These are phyloP conservation scores for Knoxdaviesia proteae DNA, from an alignment of 2,329 filamentous ascomycete genomes.

Conservation along the genomic window DNA sequence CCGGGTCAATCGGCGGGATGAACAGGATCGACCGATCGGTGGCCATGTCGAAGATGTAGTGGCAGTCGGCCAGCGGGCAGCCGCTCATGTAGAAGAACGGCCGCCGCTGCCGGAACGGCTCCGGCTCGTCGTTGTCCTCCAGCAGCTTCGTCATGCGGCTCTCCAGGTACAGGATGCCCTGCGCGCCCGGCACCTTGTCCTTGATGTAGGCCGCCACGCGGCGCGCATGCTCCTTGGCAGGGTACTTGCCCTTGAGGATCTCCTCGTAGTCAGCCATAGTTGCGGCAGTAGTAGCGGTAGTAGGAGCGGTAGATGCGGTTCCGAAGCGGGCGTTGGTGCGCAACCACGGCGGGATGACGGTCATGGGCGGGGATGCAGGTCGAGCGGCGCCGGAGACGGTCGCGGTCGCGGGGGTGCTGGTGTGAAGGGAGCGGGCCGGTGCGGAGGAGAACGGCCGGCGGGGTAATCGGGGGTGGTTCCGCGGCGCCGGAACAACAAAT, in stretches of 20 bases:
- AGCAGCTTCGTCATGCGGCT: constrained; percentile 60
- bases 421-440: too few relatives aligned
- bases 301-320: background rate
- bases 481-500: too few relatives aligned
- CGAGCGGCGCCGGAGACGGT: too few relatives aligned
- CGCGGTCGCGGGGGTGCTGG: too few relatives aligned
- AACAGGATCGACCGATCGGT: constrained; percentile 61
- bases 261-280: constrained; percentile 13
- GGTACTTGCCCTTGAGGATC: constrained; percentile 44
- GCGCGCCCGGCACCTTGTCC: constrained; percentile 39
- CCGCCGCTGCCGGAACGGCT: constrained; percentile 74
- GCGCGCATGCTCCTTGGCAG: constrained; percentile 70
- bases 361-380: too few relatives aligned
- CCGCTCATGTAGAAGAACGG: constrained; percentile 93
- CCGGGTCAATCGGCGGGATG: constrained; percentile 74
- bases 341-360: too few relatives aligned
- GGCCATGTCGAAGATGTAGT: constrained; percentile 61
- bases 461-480: too few relatives aligned
- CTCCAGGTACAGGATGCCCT: constrained; percentile 73
- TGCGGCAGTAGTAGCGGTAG: background rate
- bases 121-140: constrained; percentile 74
- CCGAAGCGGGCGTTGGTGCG: too few relatives aligned
- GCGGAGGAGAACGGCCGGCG: too few relatives aligned
- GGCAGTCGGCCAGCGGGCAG: constrained; percentile 58
- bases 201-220: constrained; percentile 65